A percentile compares a stretch with the other conserved stretches of the same genome.
These are phyloP conservation scores for Russula dissimulans DNA, from an alignment of 768 basidiomycete species.

Conservation along the genomic window DNA sequence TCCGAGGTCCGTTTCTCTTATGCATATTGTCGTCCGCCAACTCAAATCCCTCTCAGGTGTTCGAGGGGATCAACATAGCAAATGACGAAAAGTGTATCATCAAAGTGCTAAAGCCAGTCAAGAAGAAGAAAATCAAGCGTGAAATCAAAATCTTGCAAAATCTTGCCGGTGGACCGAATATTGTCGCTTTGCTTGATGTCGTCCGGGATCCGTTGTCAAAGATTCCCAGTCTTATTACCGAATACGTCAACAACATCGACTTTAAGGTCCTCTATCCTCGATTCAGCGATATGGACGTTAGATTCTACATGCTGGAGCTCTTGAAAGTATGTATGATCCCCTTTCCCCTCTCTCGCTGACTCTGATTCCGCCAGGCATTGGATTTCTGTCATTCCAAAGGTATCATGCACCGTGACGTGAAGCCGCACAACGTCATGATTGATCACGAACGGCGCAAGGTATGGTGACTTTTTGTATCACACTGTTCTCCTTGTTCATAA, in stretches of 20 bases:
- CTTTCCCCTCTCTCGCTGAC: neutral
- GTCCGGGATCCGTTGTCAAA: conserved; percentile 94
- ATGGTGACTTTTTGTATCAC: conserved; percentile 23
- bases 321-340: conserved; percentile 57
- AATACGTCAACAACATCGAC: conserved; percentile 97
- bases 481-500: neutral
- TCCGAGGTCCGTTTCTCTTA: conserved; percentile 56
- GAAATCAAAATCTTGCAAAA: conserved; percentile 99
- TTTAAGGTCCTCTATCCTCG: conserved; percentile 95
- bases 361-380: conserved; percentile 50
- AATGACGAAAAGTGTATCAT: conserved; percentile 95
- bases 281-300: conserved; percentile 91
- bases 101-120: conserved; percentile 97
- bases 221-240: conserved; percentile 93
- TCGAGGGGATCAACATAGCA: conserved; percentile 87
- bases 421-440: conserved; percentile 99
- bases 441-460: conserved; percentile 96
- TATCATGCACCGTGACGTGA: conserved; percentile 98
- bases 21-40: conserved; percentile 1
- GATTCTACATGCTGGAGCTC: conserved; percentile 94
- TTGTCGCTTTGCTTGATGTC: conserved; percentile 88
- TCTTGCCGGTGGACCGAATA: conserved; percentile 90
- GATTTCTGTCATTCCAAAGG: conserved; percentile 98
- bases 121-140: conserved; percentile 99
- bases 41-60: conserved; percentile 46